Evolutionary conservation across 257 asterid genomes (phyloP).

Genomic region (Ehretia macrophylla): DNA sequence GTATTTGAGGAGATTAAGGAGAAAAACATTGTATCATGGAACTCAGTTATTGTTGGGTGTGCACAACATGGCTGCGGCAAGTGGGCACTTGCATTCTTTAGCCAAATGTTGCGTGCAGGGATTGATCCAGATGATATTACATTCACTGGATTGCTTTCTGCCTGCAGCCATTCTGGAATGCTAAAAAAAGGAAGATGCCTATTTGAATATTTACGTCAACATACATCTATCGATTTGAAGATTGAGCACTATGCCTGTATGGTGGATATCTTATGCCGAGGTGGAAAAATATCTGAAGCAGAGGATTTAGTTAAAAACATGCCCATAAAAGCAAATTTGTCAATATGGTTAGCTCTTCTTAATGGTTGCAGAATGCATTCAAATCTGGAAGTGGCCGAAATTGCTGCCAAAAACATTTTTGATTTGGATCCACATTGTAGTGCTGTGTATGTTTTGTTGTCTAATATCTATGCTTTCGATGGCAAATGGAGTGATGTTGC

Average conservation of each 20-base stretch:
- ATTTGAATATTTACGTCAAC: constrained; percentile 31
- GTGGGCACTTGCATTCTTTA: constrained; percentile 60
- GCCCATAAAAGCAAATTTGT: constrained; percentile 54
- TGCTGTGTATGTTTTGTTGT: constrained; percentile 55
- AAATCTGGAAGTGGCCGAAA: constrained; percentile 57
- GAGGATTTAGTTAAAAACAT: constrained; percentile 47
- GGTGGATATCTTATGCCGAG: constrained; percentile 71
- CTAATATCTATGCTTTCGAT: constrained; percentile 62
- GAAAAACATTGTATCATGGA: constrained; percentile 85
- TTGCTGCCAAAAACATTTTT: constrained; percentile 46
- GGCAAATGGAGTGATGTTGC: constrained; percentile 73
- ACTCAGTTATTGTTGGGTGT: constrained; percentile 74
- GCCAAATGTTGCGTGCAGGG: constrained; percentile 59
- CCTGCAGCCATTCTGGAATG: constrained; percentile 92
- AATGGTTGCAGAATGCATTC: constrained; percentile 63
- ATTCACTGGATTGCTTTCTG: constrained; percentile 71
- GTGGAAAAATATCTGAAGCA: constrained; percentile 67
- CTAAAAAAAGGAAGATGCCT: constrained; percentile 53
- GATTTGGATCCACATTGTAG: constrained; percentile 53
- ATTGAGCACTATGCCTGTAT: constrained; percentile 84
- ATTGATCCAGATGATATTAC: constrained; percentile 70
- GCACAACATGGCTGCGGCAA: constrained; percentile 74
- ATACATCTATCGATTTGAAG: constrained; percentile 27
- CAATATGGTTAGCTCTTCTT: constrained; percentile 67
- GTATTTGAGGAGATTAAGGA: constrained; percentile 42